Evolutionary conservation across 441 rosid species (phyloP), one percentile per base, ranked within the genome.

Genomic region (Melianthus villosus): DNA sequence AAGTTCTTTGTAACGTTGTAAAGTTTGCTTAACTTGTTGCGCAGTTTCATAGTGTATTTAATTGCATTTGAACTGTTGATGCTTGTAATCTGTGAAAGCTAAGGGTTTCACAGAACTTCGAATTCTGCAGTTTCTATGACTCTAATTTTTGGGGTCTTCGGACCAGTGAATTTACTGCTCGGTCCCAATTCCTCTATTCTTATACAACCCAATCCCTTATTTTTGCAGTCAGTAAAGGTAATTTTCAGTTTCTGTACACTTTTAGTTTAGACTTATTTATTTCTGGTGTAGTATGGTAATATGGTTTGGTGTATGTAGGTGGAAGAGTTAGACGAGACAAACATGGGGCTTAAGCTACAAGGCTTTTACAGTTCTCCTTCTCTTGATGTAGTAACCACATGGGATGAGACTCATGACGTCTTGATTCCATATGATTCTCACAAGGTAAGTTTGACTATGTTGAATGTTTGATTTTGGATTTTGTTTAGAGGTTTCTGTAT

Each of bases 201-300:
- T 15, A 13, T 72, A 19, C 55, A 67, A 36, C 75, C 91, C 3
- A 80, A 59, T 48, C 59, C 92, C 19, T n/a, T 78, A 7, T 80
- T 87, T 53, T 83, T 87, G 58, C 75, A 76, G 62, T 50, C 72
- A 38, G 22, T 87, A n/a, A 68, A 72, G 92, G 97, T 87, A 46
- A 51, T 46, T 30, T 44, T 15, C 16, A 31, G 10, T 39, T 25
- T 54, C 36, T 32, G 23, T 17, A 16, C 50, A 4, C 33, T 26
- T 12, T 16, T 34, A 38, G 17, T 34, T 10, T 11, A 1, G 31
- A 6, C 3, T 10, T 20, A 6, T 20, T n/a, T n/a, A n/a, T n/a
- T n/a, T 28, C 25, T 25, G 29, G 9, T 34, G 35, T 23, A 45
- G 40, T 50, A 7, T 33, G 31, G 16, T 45, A 34, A 40, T 15